Conservation (phyloP, 495 filamentous ascomycete genomes). For the Penicillium maclennaniae region DNA sequence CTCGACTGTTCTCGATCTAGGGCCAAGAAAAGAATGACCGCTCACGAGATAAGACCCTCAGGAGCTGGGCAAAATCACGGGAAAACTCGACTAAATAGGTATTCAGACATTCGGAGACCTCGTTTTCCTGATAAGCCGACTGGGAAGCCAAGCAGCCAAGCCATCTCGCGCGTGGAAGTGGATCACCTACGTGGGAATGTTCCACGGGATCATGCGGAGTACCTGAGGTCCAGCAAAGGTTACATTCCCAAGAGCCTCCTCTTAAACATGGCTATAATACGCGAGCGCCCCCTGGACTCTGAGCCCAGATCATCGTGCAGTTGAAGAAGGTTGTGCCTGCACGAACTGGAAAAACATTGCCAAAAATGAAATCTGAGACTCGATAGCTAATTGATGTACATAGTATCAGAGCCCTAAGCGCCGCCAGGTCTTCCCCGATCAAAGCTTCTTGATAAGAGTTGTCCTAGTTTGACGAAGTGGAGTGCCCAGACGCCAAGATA, state of each 20-base stretch:
- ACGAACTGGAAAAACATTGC: background rate
- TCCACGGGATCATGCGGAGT: background rate
- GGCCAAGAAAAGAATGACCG: slow-evolving; percentile 3
- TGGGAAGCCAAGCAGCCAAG: slow-evolving; percentile 7
- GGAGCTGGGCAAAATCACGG: background rate
- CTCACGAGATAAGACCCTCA: slow-evolving; percentile 1
- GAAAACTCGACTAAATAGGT: background rate
- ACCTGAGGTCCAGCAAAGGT: background rate
- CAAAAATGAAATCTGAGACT: background rate
- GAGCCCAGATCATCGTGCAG: background rate
- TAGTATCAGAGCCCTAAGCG: background rate
- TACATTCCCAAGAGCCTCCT: background rate
- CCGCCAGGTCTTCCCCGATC: background rate
- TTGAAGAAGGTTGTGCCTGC: background rate
- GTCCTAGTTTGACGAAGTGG: background rate
- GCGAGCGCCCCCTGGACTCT: background rate
- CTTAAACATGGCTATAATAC: background rate
- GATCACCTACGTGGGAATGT: background rate
- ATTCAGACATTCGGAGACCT: too few relatives aligned
- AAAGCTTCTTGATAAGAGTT: slow-evolving; percentile 7
- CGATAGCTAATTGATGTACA: slow-evolving; percentile 1
- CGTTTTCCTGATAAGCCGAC: slow-evolving; percentile 2
- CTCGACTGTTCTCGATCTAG: background rate
- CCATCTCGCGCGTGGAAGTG: background rate
- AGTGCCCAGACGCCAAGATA: slow-evolving; percentile 14